These are phyloP conservation scores for Penicillium soppii DNA, from an alignment of 495 filamentous ascomycete species.

Conservation along the genomic window DNA sequence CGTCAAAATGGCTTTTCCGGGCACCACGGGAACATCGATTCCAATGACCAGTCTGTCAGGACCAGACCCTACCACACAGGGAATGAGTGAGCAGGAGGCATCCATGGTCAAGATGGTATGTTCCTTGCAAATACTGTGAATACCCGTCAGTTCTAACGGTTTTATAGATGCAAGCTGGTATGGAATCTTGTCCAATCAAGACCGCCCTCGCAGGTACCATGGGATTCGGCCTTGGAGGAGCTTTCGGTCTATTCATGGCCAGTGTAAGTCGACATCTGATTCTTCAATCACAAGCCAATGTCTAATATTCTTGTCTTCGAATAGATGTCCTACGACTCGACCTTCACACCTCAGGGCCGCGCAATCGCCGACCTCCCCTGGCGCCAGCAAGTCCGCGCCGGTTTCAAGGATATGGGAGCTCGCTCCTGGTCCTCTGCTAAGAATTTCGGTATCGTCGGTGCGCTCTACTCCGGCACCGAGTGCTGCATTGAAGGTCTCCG, in stretches of 20 bases:
- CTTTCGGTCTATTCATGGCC: slow-evolving; percentile 96
- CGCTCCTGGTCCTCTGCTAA: slow-evolving; percentile 83
- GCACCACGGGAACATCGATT: slow-evolving; percentile 38
- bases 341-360: slow-evolving; percentile 62
- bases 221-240: slow-evolving; percentile 85
- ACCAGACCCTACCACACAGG: slow-evolving; percentile 29
- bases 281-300: background rate
- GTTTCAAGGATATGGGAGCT: slow-evolving; percentile 91
- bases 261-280: slow-evolving; percentile 55
- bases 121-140: slow-evolving; percentile 22
- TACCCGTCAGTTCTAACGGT: slow-evolving; percentile 19
- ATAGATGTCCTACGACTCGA: slow-evolving; percentile 90
- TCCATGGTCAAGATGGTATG: slow-evolving; percentile 52
- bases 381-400: slow-evolving; percentile 73
- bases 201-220: slow-evolving; percentile 78
- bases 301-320: slow-evolving; percentile 8
- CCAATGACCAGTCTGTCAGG: slow-evolving; percentile 25
- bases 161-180: slow-evolving; percentile 69
- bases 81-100: slow-evolving; percentile 54
- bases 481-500: slow-evolving; percentile 89
- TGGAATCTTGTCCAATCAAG: slow-evolving; percentile 89
- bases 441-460: slow-evolving; percentile 91
- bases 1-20: slow-evolving; percentile 46
- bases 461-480: slow-evolving; percentile 88
- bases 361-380: slow-evolving; percentile 72